Evolutionary conservation across 2,329 filamentous ascomycete genomes (phyloP), one percentile per base, ranked within the genome.

Genomic region (Microcera coccophila): DNA sequence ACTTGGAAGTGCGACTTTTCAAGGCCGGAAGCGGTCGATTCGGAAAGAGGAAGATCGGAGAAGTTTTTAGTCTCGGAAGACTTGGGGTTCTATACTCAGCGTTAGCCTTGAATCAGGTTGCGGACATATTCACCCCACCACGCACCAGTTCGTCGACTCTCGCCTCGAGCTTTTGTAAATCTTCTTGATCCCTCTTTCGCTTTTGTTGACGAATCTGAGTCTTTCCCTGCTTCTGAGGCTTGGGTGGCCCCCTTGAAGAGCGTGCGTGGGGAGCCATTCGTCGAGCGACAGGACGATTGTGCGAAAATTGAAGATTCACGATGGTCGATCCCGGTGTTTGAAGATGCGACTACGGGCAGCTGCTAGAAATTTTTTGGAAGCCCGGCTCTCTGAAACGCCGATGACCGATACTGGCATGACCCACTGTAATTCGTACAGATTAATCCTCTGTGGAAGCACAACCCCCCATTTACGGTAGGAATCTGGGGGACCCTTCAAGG

Each of bases 1-100:
- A 80, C 83, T 60, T 90, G 87, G 72, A 91, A 98, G 65, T 97
- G 90, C 11, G 87, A 90, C 31, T 85, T 78, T 52, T 90, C 81
- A 49, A 98, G 80, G 39, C 93, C 93, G 16, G 78, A 77, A 24
- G 79, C 72, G 3, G 93, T 97, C 14, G 87, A 78, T 52, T 84
- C 77, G 40, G 90, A 97, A 42, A 98, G 77, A 14, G 93, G 93
- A 1, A 98, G 77, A 44, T 95, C 82, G 55, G 82, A 75, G 65
- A 98, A 98, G 50, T 78, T 78, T 51, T 81, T 83, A 56, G 77
- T 72, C 14, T 78, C 68, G 50, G 72, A 62, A 8, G 72, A 68
- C 50, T 84, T 84, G 38, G 72, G 67, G 48, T 88, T 84, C 79
- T 84, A 19, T 2, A 22, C 16, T n/a, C 14, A 1, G 14, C 24